Base-by-base conservation (phyloP, 345 rosid species). In the Kernera saxatilis region DNA sequence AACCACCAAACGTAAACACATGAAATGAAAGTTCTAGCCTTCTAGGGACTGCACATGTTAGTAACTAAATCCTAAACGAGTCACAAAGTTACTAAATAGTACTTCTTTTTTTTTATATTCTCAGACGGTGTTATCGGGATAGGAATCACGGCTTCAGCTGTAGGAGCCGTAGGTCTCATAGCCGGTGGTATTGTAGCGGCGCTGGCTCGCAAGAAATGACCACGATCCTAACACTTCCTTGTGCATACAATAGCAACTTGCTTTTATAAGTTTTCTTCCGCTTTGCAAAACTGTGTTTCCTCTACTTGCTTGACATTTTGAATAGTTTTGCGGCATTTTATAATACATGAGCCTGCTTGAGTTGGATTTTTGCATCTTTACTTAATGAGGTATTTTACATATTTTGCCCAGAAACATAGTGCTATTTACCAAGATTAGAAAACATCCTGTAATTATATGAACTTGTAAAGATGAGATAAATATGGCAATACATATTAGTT, bases 61-160 rank as follows among this genome's bases (percentile, higher is more conserved):
- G 17, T 13, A 71, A 19, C 50, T 55, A 10, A 10, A 19, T 49
- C 6, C 11, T 13, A 36, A 60, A 14, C 11, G 66, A 22, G 30
- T 33, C 39, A 30, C 17, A 22, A 11, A 63, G 39, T 29, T 74
- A 11, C 53, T 43, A 10, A 75, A 3, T 36, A n/a, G 25, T 57
- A 14, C 26, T 3, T 17, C 0, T 25, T 5, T 5, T 0, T 25
- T 2, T n/a, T 35, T 52, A 27, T 53, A 43, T 67, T n/a, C 46
- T 53, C 85, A 92, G 98, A 92, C 85, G 96, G 98, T 77, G 84
- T 89, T 14, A 89, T 92, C 43, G 96, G 98, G 77, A 92, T 92
- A 52, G 96, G 96, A 69, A 88, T 92, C 73, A 80, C 94, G 1
- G 98, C 96, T 26, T 82, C 96, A 45, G 96, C 79, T 0, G 87